Base-by-base conservation (phyloP, 768 basidiomycete genomes). In the Leccinum truebloodii region DNA sequence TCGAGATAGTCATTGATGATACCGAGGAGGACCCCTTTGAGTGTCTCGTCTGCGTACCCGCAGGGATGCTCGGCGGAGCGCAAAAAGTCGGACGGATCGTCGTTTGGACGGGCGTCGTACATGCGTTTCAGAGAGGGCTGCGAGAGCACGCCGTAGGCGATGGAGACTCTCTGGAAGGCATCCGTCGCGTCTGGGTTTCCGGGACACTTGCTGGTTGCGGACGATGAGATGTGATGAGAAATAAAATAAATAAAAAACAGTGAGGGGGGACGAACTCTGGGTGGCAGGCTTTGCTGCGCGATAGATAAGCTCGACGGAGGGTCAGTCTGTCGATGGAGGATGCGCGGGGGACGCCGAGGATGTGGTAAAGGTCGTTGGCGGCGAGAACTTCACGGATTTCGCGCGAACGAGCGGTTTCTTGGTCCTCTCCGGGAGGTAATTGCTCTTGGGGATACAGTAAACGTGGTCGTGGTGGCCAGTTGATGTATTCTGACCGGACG, bases 121-220 rank as follows among this genome's bases (percentile, higher is more conserved):
- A 82, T 63, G 14, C 85, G 82, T 63, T 85, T 83, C 6, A 86
- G 83, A 14, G 84, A 77, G 1, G 93, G 89, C 56, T 87, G 86
- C 66, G 87, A 88, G 59, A 94, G 85, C 9, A 91, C 84, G 63
- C 89, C 83, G 66, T 94, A 94, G 2, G 93, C 92, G 16, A 92
- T 84, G 6, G 90, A 88, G 4, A 95, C 88, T 66, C 89, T 90
- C 70, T 95, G 93, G 71, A 95, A 95, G 1, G 93, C 93, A 20
- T 83, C 78, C 0, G 93, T 95, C 18, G 93, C 89, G 51, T 87
- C 82, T 5, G 88, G 85, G 67, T 88, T 86, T 22, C 58, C 72
- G 3, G 90, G 90, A 64, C 90, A 94, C 78, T 94, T 94, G 70
- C 93, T 94, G 65, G 65, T n/a, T 14, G 64, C 3, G 52, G 13